These are phyloP conservation scores for Tetrapisispora fleetii DNA, from an alignment of 805 yeast genomes.

Conservation along the genomic window DNA sequence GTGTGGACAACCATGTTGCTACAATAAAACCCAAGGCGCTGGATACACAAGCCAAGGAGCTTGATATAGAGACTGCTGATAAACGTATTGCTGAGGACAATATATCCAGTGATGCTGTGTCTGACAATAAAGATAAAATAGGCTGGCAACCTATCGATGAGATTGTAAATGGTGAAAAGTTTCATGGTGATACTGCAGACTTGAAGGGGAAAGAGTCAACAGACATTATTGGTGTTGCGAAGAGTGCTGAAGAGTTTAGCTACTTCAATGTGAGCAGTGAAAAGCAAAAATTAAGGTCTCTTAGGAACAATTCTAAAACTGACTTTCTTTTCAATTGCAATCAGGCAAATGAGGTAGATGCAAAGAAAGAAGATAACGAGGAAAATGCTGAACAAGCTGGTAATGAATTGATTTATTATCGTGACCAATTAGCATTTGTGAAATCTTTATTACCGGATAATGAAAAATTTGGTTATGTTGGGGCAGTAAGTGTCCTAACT, in stretches of 20 bases:
- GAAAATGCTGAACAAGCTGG: not conserved
- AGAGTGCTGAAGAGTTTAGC: slow-evolving; percentile 31
- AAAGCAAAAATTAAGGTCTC: slow-evolving; percentile 69
- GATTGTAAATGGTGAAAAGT: not conserved
- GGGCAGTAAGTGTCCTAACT: slow-evolving; percentile 63
- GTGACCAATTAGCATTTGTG: slow-evolving; percentile 30
- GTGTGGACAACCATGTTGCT: too few relatives aligned
- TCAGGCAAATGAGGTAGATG: slow-evolving; percentile 5
- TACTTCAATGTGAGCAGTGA: slow-evolving; percentile 85
- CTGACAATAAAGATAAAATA: not conserved
- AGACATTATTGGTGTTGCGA: not conserved
- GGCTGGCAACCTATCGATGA: not conserved
- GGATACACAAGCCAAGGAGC: too few relatives aligned
- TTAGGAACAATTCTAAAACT: slow-evolving; percentile 42
- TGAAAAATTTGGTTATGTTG: slow-evolving; percentile 87
- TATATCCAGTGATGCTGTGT: not conserved
- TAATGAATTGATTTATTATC: too few relatives aligned
- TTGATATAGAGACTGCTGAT: not conserved
- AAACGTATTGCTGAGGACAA: not conserved
- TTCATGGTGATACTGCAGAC: not conserved
- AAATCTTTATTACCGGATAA: slow-evolving; percentile 70
- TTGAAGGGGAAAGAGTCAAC: not conserved
- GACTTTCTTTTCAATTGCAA: slow-evolving; percentile 38
- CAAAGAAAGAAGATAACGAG: not conserved
- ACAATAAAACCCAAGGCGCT: too few relatives aligned